phyloP scores from a whole-genome alignment of 306 rosid genomes.

The Pyrus communis region DNA sequence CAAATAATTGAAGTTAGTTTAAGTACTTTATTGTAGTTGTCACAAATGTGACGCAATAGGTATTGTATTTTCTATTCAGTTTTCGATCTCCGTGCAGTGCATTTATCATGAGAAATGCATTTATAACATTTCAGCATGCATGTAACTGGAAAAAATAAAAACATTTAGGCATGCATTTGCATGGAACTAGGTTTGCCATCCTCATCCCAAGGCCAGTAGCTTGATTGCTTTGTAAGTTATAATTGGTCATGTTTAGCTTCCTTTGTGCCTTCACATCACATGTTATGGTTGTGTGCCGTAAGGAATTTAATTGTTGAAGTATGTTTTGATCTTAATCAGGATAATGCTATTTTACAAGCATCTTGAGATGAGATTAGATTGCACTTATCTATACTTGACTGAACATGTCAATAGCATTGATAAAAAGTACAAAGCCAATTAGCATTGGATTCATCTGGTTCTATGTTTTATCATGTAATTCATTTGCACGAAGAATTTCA shows the following conservation, averaged over 20 bases:
- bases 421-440: neutral
- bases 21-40: neutral
- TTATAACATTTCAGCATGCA: neutral
- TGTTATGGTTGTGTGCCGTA: neutral
- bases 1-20: neutral
- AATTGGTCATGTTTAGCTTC: neutral
- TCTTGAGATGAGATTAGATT: neutral
- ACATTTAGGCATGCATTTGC: neutral
- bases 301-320: neutral
- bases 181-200: no score
- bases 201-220: neutral
- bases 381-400: neutral
- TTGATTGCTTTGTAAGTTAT: neutral
- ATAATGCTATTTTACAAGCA: neutral
- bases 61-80: neutral
- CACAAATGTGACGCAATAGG: neutral
- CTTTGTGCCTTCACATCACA: neutral
- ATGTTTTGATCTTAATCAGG: neutral
- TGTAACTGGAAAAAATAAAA: neutral
- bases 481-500: neutral
- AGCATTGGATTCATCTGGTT: neutral
- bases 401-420: neutral
- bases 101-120: neutral
- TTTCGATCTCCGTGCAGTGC: neutral
- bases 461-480: neutral